These are phyloP conservation scores for Triticum dicoccoides DNA, from an alignment of 176 grass and related monocot species.

Conservation along the genomic window DNA sequence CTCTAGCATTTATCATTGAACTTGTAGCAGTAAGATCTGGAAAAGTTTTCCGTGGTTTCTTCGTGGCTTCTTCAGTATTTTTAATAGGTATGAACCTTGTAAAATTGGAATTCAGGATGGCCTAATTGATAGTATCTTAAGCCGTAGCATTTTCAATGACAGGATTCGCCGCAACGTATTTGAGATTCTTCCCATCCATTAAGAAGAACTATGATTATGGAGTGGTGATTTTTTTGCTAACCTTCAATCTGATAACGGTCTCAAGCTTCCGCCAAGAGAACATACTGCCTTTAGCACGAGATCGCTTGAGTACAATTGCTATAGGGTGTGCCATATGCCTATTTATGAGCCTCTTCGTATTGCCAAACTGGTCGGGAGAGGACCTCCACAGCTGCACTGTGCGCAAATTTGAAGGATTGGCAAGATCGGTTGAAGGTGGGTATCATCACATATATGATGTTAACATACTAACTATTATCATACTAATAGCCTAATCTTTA, in stretches of 20 bases:
- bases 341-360: constrained; percentile 78
- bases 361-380: constrained; percentile 95
- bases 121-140: background rate
- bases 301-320: constrained; percentile 73
- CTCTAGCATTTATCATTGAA: constrained; percentile 86
- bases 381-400: constrained; percentile 80
- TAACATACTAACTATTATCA: background rate
- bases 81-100: constrained; percentile 48
- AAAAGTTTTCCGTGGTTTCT: constrained; percentile 50
- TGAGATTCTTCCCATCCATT: constrained; percentile 85
- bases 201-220: constrained; percentile 97
- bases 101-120: background rate
- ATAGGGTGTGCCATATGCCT: constrained; percentile 87
- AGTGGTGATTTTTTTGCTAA: constrained; percentile 85
- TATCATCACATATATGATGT: background rate
- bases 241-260: constrained; percentile 94
- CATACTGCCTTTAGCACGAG: constrained; percentile 59
- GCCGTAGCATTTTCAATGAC: background rate
- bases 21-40: constrained; percentile 59
- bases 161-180: constrained; percentile 81
- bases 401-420: constrained; percentile 74
- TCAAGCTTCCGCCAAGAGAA: constrained; percentile 78
- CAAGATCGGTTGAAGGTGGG: constrained; percentile 79
- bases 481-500: background rate
- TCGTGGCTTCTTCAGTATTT: constrained; percentile 79